phyloP scores from a whole-genome alignment of 768 basidiomycete species.

The Trametes maxima region DNA sequence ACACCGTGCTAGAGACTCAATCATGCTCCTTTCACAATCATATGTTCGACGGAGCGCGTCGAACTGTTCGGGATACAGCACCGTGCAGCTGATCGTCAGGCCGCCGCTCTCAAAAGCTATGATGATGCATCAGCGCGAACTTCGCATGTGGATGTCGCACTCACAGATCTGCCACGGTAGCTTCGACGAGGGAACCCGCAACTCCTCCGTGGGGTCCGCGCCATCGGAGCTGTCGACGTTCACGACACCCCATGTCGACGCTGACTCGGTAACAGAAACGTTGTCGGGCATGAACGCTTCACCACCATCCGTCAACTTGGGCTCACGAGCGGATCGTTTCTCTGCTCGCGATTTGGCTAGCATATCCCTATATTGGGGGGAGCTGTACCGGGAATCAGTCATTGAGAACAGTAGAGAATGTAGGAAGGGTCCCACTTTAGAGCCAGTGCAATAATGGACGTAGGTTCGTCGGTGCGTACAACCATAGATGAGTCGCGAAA shows the following conservation, averaged over 20 bases:
- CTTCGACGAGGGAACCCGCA: conserved; percentile 74
- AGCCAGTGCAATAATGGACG: conserved; percentile 95
- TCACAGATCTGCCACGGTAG: conserved; percentile 81
- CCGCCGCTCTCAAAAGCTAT: conserved; percentile 90
- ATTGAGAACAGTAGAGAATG: not conserved
- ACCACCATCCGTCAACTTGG: conserved; percentile 58
- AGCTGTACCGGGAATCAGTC: conserved; percentile 46
- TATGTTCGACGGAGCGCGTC: conserved; percentile 91
- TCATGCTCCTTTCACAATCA: conserved; percentile 91
- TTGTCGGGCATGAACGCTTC: conserved; percentile 96
- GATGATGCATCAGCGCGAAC: conserved; percentile 10
- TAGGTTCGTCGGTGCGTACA: conserved; percentile 94
- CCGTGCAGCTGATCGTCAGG: conserved; percentile 88
- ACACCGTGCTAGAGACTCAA: conserved; percentile 91
- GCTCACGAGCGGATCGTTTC: conserved; percentile 64
- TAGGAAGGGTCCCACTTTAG: conserved; percentile 62
- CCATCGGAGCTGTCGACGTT: conserved; percentile 72
- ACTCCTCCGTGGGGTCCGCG: conserved; percentile 74
- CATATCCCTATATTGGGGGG: conserved; percentile 82
- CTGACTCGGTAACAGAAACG: conserved; percentile 75
- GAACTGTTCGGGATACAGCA: conserved; percentile 96
- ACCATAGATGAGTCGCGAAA: conserved; percentile 95
- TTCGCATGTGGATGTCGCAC: conserved; percentile 29
- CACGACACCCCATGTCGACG: conserved; percentile 92
- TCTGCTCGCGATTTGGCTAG: conserved; percentile 75